These are phyloP conservation scores for Eutrema heterophyllum DNA, from an alignment of 345 rosid species.

Conservation along the genomic window DNA sequence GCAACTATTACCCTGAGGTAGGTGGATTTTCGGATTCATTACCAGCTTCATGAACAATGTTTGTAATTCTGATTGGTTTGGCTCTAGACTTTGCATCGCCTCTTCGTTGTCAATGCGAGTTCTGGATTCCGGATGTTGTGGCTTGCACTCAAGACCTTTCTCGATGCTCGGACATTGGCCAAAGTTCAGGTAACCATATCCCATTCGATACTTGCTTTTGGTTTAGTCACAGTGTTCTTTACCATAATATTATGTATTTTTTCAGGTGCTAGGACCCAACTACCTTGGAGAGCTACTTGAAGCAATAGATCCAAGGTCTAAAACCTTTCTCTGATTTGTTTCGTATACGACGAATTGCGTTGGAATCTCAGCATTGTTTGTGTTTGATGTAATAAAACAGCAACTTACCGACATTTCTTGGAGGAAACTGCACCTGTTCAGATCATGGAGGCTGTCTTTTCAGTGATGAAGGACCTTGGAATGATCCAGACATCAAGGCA, in stretches of 20 bases:
- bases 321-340: not conserved
- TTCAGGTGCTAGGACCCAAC: slow-evolving; percentile 79
- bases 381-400: slow-evolving; percentile 37
- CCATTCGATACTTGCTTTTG: not conserved
- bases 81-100: slow-evolving; percentile 67
- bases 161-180: slow-evolving; percentile 70
- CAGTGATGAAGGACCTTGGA: slow-evolving; percentile 89
- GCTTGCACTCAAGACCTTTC: slow-evolving; percentile 92
- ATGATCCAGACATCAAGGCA: slow-evolving; percentile 64
- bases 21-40: not conserved
- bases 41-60: not conserved
- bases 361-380: slow-evolving; percentile 1
- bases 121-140: slow-evolving; percentile 87
- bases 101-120: slow-evolving; percentile 86
- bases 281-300: slow-evolving; percentile 63
- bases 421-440: slow-evolving; percentile 80
- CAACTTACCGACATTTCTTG: slow-evolving; percentile 91
- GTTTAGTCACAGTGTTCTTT: not conserved
- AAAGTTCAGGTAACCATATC: slow-evolving; percentile 66
- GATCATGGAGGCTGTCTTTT: slow-evolving; percentile 77
- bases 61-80: not conserved
- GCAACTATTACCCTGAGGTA: slow-evolving; percentile 89
- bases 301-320: slow-evolving; percentile 70
- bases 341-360: not conserved
- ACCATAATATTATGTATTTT: slow-evolving; percentile 5